A percentile compares a stretch with the other conserved stretches of the same genome.
These are phyloP conservation scores for Fusarium xylarioides DNA, from an alignment of 2,329 filamentous ascomycete genomes.

Conservation along the genomic window DNA sequence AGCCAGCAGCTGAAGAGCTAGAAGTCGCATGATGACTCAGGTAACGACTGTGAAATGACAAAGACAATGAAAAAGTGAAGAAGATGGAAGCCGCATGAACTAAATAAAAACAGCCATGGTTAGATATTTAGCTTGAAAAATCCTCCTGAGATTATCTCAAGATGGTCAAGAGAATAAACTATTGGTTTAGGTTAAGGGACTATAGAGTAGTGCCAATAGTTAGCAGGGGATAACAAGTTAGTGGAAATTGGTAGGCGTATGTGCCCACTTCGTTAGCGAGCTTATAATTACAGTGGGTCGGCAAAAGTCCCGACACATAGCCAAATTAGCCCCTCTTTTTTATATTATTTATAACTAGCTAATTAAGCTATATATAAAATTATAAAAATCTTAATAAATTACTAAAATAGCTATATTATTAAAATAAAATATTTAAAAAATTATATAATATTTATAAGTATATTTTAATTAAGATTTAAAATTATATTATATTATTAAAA, in stretches of 20 bases:
- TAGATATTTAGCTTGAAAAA: rapidly evolving
- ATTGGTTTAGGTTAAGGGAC: neutral
- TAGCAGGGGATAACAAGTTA: neutral
- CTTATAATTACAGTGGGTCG: no score
- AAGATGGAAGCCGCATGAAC: no score
- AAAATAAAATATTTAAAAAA: no score
- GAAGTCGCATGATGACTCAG: neutral
- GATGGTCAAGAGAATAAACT: neutral
- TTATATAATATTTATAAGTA: no score
- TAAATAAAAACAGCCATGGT: neutral
- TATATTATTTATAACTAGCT: no score
- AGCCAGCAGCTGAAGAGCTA: neutral
- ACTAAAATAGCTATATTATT: no score
- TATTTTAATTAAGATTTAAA: no score
- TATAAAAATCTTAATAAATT: no score
- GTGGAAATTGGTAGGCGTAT: neutral
- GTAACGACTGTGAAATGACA: neutral
- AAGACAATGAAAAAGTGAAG: neutral
- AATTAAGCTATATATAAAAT: no score
- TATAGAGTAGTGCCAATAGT: neutral
- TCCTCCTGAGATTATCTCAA: rapidly evolving
- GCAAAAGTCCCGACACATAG: no score
- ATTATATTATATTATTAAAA: no score
- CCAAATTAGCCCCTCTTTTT: no score
- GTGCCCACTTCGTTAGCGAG: neutral